Evolutionary conservation across 1,284 basidiomycete genomes (phyloP).

Genomic region (Rhizoctonia solani): DNA sequence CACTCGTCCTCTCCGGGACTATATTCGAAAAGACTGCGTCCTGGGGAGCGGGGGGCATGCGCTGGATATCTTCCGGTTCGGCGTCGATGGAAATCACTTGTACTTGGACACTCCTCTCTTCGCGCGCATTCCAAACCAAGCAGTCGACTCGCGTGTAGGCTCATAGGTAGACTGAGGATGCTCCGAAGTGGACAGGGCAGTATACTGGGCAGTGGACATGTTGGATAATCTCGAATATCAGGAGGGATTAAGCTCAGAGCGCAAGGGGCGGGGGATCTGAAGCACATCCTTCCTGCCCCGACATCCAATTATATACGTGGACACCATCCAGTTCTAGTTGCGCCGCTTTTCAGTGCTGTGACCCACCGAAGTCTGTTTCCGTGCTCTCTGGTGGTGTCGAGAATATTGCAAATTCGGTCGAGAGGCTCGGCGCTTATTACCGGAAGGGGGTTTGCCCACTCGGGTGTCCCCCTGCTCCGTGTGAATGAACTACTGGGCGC

Average conservation of each 20-base stretch:
- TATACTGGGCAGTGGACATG: slow-evolving; percentile 13
- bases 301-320: not conserved
- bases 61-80: not conserved
- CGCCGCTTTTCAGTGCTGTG: too few species aligned
- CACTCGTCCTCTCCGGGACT: slow-evolving; percentile 3
- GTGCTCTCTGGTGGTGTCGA: slow-evolving; percentile 25
- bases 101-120: not conserved
- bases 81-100: slow-evolving; percentile 9
- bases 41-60: slow-evolving; percentile 8
- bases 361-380: slow-evolving; percentile 30
- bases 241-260: not conserved
- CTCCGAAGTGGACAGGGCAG: slow-evolving; percentile 14
- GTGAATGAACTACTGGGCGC: too few species aligned
- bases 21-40: slow-evolving; percentile 31
- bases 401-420: slow-evolving; percentile 32
- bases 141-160: slow-evolving; percentile 13
- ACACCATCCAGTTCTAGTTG: not conserved
- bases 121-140: slow-evolving; percentile 32
- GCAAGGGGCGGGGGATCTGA: too few species aligned
- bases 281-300: too few species aligned
- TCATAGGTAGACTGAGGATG: slow-evolving; percentile 5
- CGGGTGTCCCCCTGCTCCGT: too few species aligned
- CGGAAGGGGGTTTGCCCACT: too few species aligned
- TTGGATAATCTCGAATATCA: not conserved
- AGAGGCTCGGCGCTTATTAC: slow-evolving; percentile 18